Percentiles rank a stretch among this genome's conserved stretches.
Evolutionary conservation across 768 basidiomycete genomes (phyloP).

Genomic region (Pleurotus sapidus): DNA sequence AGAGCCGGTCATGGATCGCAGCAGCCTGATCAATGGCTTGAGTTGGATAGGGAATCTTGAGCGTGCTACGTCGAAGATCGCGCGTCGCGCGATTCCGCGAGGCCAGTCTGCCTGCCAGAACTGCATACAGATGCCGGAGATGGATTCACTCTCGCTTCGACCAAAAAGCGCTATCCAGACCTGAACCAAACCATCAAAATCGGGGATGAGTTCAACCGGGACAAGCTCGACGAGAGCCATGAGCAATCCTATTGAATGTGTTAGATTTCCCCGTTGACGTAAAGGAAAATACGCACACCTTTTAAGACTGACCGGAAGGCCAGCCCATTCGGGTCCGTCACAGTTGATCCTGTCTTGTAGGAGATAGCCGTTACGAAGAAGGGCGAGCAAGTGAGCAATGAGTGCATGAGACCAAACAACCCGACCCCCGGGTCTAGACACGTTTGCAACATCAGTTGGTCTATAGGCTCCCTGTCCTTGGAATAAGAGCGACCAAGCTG

Average conservation of each 20-base stretch:
- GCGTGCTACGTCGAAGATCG: conserved; percentile 79
- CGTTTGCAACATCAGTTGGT: conserved; percentile 55
- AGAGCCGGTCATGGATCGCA: conserved; percentile 73
- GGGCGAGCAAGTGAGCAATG: conserved; percentile 65
- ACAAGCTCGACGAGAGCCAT: conserved; percentile 73
- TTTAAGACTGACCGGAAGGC: conserved; percentile 83
- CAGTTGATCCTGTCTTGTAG: conserved; percentile 63
- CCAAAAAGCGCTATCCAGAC: conserved; percentile 82
- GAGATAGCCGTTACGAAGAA: conserved; percentile 74
- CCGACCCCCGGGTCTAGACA: conserved; percentile 59
- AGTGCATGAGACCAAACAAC: conserved; percentile 54
- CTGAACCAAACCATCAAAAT: conserved; percentile 68
- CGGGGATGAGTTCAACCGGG: conserved; percentile 73
- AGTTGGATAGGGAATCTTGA: conserved; percentile 83
- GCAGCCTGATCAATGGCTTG: conserved; percentile 62
- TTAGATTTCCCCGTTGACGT: not conserved
- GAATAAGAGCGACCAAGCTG: conserved; percentile 38
- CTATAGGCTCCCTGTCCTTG: conserved; percentile 56
- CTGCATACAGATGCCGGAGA: conserved; percentile 70
- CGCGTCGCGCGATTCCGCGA: conserved; percentile 62
- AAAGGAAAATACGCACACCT: conserved; percentile 42
- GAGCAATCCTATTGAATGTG: conserved; percentile 57
- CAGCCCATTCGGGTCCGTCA: conserved; percentile 75
- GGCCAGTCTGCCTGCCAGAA: conserved; percentile 83
- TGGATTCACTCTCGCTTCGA: conserved; percentile 63